Conservation (phyloP, 1,284 basidiomycete species). For the Heterobasidion parviporum region DNA sequence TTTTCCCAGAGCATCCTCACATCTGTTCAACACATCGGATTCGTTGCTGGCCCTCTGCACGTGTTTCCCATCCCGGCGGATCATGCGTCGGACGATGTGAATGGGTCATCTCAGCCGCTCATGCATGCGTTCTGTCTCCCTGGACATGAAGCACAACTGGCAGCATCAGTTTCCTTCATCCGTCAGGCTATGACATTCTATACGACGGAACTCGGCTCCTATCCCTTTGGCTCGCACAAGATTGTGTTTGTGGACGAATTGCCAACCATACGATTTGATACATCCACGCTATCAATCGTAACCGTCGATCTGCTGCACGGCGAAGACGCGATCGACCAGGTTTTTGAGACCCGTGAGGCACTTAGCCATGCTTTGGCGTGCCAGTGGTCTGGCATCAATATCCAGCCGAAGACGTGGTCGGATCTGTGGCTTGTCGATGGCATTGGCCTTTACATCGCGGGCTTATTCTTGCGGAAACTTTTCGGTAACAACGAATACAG, state of each 20-base stretch:
- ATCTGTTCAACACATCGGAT: slow-evolving; percentile 92
- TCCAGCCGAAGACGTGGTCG: slow-evolving; percentile 90
- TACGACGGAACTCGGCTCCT: slow-evolving; percentile 89
- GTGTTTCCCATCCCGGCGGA: slow-evolving; percentile 66
- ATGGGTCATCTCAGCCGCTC: slow-evolving; percentile 69
- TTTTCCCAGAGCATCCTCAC: slow-evolving; percentile 87
- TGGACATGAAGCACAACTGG: slow-evolving; percentile 69
- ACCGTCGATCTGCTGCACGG: slow-evolving; percentile 84
- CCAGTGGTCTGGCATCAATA: slow-evolving; percentile 98
- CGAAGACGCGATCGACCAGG: slow-evolving; percentile 88
- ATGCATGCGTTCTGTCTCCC: slow-evolving; percentile 93
- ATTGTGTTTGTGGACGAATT: slow-evolving; percentile 93
- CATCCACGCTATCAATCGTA: slow-evolving; percentile 78
- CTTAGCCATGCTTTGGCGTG: slow-evolving; percentile 86
- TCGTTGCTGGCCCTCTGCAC: slow-evolving; percentile 93
- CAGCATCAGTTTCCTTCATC: slow-evolving; percentile 68
- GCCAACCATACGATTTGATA: slow-evolving; percentile 71
- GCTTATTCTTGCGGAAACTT: slow-evolving; percentile 80
- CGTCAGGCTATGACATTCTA: slow-evolving; percentile 91
- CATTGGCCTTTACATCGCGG: slow-evolving; percentile 85
- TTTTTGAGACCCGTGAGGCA: slow-evolving; percentile 82
- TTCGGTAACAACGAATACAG: slow-evolving; percentile 98
- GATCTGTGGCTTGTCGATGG: slow-evolving; percentile 97
- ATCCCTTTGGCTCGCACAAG: slow-evolving; percentile 94
- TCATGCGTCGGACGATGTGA: slow-evolving; percentile 44